Conservation (phyloP, 768 basidiomycete species). For the Pisolithus tinctorius region DNA sequence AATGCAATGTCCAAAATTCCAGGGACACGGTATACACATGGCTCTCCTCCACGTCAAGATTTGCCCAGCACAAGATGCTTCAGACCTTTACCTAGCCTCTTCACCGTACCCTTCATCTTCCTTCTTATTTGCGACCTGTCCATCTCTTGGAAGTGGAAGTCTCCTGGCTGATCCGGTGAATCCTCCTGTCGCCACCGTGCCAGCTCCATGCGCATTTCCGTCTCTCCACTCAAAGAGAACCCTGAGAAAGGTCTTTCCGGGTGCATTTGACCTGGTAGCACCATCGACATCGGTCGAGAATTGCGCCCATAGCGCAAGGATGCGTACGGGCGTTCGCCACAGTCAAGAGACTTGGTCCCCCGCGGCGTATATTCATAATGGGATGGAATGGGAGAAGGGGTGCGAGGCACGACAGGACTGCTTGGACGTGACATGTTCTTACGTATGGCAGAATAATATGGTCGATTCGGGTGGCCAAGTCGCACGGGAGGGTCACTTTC, state of each 20-base stretch:
- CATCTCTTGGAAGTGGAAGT: slow-evolving; percentile 25
- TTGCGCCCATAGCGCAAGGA: slow-evolving; percentile 10
- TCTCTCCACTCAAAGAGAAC: slow-evolving; percentile 55
- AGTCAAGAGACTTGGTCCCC: slow-evolving; percentile 29
- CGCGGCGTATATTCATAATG: slow-evolving; percentile 17
- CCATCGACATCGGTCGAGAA: slow-evolving; percentile 25
- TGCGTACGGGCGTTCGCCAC: slow-evolving; percentile 13
- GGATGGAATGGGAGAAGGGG: slow-evolving; percentile 21
- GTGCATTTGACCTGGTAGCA: slow-evolving; percentile 13
- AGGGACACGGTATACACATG: slow-evolving; percentile 2
- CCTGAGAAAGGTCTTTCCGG: slow-evolving; percentile 25
- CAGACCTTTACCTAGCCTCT: slow-evolving; percentile 24
- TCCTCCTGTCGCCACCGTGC: slow-evolving; percentile 32
- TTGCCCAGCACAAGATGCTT: slow-evolving; percentile 26
- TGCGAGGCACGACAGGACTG: slow-evolving; percentile 25
- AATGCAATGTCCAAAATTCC: not conserved
- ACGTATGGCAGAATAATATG: slow-evolving; percentile 52
- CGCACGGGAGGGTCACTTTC: slow-evolving; percentile 26
- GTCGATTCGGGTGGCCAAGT: slow-evolving; percentile 46
- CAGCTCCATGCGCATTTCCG: slow-evolving; percentile 50
- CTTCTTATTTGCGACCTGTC: slow-evolving; percentile 12
- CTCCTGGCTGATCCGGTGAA: slow-evolving; percentile 24
- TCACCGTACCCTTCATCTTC: slow-evolving; percentile 21
- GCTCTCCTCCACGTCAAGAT: slow-evolving; percentile 1
- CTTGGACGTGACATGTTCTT: slow-evolving; percentile 37